Evolutionary conservation across 139 green algal species (phyloP).

Genomic region (Chlamydomonas sphaeroides): DNA sequence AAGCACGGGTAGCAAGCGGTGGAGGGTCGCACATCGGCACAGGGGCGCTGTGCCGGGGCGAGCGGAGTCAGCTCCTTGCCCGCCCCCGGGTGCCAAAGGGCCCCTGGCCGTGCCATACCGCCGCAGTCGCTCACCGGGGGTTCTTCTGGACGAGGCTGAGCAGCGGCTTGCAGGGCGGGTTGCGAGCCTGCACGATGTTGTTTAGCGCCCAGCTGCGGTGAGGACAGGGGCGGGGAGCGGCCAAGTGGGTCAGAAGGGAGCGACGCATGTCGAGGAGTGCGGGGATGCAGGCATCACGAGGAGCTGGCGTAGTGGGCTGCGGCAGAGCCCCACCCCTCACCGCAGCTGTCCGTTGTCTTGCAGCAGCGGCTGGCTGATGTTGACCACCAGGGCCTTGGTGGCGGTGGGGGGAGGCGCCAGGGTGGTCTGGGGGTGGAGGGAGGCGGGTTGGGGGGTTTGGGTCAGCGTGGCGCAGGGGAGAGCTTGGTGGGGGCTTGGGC

Average conservation of each 20-base stretch:
- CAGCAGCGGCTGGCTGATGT: slow-evolving; percentile 62
- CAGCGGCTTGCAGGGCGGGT: slow-evolving; percentile 52
- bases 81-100: too few relatives aligned
- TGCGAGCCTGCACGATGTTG: slow-evolving; percentile 50
- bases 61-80: too few relatives aligned
- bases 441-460: background rate
- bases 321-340: background rate
- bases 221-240: too few relatives aligned
- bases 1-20: too few relatives aligned
- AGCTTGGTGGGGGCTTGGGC: background rate
- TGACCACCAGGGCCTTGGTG: slow-evolving; percentile 33
- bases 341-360: slow-evolving; percentile 44
- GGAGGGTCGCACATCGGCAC: too few relatives aligned
- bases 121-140: background rate
- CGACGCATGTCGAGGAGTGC: too few relatives aligned
- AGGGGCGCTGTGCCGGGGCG: too few relatives aligned
- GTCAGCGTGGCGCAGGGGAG: background rate
- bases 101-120: too few relatives aligned
- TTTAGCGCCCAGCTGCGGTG: slow-evolving; percentile 60
- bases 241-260: background rate
- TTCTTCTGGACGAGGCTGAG: slow-evolving; percentile 30
- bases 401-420: slow-evolving; percentile 15
- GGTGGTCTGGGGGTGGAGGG: background rate
- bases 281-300: too few relatives aligned
- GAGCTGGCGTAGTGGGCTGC: background rate